phyloP scores from a whole-genome alignment of 2,329 filamentous ascomycete species.

The Colletotrichum karsti region DNA sequence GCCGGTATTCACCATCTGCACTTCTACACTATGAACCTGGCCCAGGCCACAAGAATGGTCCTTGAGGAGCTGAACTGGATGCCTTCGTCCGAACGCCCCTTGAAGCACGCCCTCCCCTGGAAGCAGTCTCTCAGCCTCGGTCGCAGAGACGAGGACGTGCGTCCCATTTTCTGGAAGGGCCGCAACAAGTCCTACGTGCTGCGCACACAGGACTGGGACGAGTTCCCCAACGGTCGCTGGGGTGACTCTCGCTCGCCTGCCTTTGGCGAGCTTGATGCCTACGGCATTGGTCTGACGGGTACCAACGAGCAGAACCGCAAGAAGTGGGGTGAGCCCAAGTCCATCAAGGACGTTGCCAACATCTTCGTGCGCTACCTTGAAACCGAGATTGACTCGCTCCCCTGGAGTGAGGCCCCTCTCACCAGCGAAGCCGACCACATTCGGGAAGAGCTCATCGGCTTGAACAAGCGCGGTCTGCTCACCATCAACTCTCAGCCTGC shows the following conservation, averaged over 20 bases:
- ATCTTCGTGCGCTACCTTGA: slow-evolving; percentile 88
- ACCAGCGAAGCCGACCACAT: slow-evolving; percentile 84
- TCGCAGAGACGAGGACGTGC: slow-evolving; percentile 91
- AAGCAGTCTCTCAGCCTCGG: slow-evolving; percentile 91
- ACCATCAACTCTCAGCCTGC: slow-evolving; percentile 98
- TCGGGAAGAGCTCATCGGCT: slow-evolving; percentile 76
- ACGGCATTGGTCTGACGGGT: slow-evolving; percentile 92
- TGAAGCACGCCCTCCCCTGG: slow-evolving; percentile 94
- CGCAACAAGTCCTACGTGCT: slow-evolving; percentile 94
- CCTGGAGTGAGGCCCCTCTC: slow-evolving; percentile 94
- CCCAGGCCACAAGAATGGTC: slow-evolving; percentile 92
- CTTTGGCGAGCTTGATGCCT: slow-evolving; percentile 93
- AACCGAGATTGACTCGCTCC: slow-evolving; percentile 81
- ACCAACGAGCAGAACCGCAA: slow-evolving; percentile 96
- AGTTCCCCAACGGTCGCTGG: slow-evolving; percentile 99
- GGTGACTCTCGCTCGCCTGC: slow-evolving; percentile 96
- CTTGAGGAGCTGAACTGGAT: slow-evolving; percentile 88
- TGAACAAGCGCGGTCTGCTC: slow-evolving; percentile 87
- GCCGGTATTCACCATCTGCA: slow-evolving; percentile 89
- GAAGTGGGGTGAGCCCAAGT: slow-evolving; percentile 88
- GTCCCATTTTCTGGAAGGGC: slow-evolving; percentile 98
- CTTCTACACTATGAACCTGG: slow-evolving; percentile 99
- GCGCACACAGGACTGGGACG: slow-evolving; percentile 97
- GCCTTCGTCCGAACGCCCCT: slow-evolving; percentile 78
- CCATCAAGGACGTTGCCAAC: slow-evolving; percentile 80